phyloP scores from a whole-genome alignment of 78 protist species.

The Protostelium mycophagum region DNA sequence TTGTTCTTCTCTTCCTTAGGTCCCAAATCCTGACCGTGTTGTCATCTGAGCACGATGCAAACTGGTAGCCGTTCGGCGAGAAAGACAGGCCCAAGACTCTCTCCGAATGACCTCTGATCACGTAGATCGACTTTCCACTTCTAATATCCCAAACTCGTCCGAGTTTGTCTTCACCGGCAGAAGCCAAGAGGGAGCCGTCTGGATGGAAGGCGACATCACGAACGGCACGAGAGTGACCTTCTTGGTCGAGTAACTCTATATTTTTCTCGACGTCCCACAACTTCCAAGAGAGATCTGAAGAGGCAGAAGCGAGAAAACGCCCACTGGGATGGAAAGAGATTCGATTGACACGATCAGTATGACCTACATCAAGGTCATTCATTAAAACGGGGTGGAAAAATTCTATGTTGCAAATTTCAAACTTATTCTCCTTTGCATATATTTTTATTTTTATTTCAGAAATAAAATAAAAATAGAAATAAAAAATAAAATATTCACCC shows the following conservation, averaged over 20 bases:
- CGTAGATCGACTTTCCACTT: slow-evolving; percentile 56
- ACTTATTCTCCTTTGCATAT: no score
- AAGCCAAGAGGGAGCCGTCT: slow-evolving; percentile 73
- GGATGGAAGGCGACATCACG: slow-evolving; percentile 57
- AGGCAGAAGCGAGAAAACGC: slow-evolving; percentile 19
- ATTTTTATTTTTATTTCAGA: no score
- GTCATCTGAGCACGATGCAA: slow-evolving; percentile 72
- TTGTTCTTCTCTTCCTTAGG: slow-evolving; percentile 32
- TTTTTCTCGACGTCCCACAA: slow-evolving; percentile 57
- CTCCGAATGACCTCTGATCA: slow-evolving; percentile 68
- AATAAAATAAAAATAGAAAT: no score
- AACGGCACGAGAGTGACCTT: slow-evolving; percentile 66
- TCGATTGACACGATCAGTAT: slow-evolving; percentile 39
- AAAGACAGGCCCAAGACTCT: slow-evolving; percentile 62
- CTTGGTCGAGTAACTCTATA: slow-evolving; percentile 54
- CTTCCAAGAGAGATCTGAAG: slow-evolving; percentile 64
- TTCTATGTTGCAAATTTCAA: no score
- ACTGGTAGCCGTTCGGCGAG: slow-evolving; percentile 64
- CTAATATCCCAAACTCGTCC: slow-evolving; percentile 79
- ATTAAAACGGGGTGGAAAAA: neutral
- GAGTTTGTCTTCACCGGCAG: slow-evolving; percentile 50
- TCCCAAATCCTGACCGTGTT: slow-evolving; percentile 74
- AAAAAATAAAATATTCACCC: no score
- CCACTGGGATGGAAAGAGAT: slow-evolving; percentile 51
- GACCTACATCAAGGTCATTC: slow-evolving; percentile 15